These are phyloP conservation scores for Pestalotiopsis sp. DNA, from an alignment of 2,329 filamentous ascomycete genomes.

Conservation along the genomic window DNA sequence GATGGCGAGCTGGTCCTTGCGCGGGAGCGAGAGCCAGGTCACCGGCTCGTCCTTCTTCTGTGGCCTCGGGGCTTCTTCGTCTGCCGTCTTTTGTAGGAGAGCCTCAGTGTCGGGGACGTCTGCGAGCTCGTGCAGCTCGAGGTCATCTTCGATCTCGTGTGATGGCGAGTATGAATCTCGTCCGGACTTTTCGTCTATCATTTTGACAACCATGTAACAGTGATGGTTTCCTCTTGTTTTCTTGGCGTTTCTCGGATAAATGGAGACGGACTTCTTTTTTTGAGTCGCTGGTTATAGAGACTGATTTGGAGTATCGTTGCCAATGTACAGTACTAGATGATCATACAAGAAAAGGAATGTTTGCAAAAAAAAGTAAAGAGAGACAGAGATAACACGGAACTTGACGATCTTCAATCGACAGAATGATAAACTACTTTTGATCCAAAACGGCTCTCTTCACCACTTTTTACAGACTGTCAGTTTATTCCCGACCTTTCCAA, in stretches of 20 bases:
- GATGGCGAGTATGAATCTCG: background rate
- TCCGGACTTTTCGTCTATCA: background rate
- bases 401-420: background rate
- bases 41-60: slow-evolving; percentile 40
- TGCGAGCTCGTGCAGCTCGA: slow-evolving; percentile 28
- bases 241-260: background rate
- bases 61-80: slow-evolving; percentile 23
- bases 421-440: background rate
- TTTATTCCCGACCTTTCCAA: background rate
- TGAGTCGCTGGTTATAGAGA: background rate
- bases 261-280: background rate
- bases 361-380: background rate
- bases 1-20: slow-evolving; percentile 71
- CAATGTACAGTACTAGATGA: background rate
- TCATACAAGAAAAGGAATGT: background rate
- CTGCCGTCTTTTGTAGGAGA: slow-evolving; percentile 47
- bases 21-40: slow-evolving; percentile 70
- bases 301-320: background rate
- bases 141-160: slow-evolving; percentile 13
- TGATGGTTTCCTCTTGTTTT: background rate
- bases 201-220: slow-evolving; percentile 26
- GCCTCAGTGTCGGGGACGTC: slow-evolving; percentile 47
- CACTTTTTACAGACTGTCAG: background rate
- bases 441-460: slow-evolving; percentile 4
- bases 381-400: background rate